Base-by-base conservation (phyloP, 73 alveolate species). In the Blepharisma japonicum region DNA sequence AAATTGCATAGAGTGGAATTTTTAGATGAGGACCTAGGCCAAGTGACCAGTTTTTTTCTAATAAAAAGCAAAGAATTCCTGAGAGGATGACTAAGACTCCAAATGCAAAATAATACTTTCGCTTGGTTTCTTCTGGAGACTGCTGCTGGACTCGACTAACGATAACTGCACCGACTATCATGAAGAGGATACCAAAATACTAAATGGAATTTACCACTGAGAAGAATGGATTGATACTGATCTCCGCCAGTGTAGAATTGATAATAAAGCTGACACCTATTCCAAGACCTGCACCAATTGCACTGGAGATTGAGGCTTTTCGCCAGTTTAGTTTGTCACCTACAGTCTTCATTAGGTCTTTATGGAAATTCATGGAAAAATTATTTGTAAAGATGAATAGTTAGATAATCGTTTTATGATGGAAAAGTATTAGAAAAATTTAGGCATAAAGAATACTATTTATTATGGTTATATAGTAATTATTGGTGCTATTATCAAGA, bases 151-250 rank as follows among this genome's bases (percentile, higher is more conserved):
- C 81, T 71, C 86, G 56, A 39, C 51, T 39, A 46, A 68, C 32
- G 6, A 79, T 50, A 79, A 79, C 80, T 27, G 47, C 18, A 6
- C 86, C 86, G 11, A 79, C 45, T 46, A 79, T 55, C 49, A 68
- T 67, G 71, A 79, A 79, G 51, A 68, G 66, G n/a, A 79, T 20
- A 11, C 86, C 86, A n/a, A 79, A 79, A 42, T 79, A 79, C 86
- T 79, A 71, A 45, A 39, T 38, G 56, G 0, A 25, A 25, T 71
- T 68, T 79, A 79, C 86, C 14, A 68, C 32, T 45, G 86, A 49
- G 56, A 79, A 79, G 38, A 68, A 39, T 46, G 67, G 45, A 61
- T 68, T 79, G n/a, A 46, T 68, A 45, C 79, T 51, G 77, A 79
- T 79, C 27, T 79, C 86, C 6, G 71, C 86, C 55, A 79, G 50